Conservation (phyloP, 106 monocot species). For the Apostasia shenzhenica region DNA sequence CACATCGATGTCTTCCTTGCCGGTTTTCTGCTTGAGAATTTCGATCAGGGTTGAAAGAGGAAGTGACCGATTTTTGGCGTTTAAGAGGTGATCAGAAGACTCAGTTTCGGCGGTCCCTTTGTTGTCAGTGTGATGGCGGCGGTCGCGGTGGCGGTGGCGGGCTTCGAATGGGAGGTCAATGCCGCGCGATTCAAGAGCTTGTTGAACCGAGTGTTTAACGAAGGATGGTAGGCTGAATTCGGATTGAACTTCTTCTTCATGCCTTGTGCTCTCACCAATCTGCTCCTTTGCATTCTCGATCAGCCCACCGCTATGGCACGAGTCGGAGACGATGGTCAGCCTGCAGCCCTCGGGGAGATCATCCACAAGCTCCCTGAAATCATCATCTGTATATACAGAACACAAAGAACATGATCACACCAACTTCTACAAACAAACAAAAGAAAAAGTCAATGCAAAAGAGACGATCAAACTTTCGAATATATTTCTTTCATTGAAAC, state of each 20-base stretch:
- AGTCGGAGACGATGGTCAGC: constrained; percentile 86
- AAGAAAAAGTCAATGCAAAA: no score
- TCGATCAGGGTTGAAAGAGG: constrained; percentile 82
- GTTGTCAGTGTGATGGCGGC: neutral
- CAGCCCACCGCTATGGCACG: constrained; percentile 97
- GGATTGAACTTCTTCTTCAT: neutral
- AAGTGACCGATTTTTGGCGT: constrained; percentile 56
- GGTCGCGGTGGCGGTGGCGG: neutral
- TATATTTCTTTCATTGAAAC: no score
- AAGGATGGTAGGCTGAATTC: no score
- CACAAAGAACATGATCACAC: no score
- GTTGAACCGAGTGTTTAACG: no score
- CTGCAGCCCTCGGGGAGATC: constrained; percentile 36
- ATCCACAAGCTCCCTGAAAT: constrained; percentile 77
- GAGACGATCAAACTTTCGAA: no score
- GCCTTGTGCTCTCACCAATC: constrained; percentile 24
- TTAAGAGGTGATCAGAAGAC: no score
- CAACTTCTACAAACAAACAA: no score
- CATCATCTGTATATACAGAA: constrained; percentile 31
- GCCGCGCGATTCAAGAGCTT: no score
- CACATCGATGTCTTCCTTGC: constrained; percentile 81
- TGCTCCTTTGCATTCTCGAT: constrained; percentile 91
- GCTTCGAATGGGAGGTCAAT: neutral
- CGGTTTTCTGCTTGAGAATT: constrained; percentile 80
- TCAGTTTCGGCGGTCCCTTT: no score